Conservation (phyloP, 129 eudicot genomes). For the Flaveria ramosissima region DNA sequence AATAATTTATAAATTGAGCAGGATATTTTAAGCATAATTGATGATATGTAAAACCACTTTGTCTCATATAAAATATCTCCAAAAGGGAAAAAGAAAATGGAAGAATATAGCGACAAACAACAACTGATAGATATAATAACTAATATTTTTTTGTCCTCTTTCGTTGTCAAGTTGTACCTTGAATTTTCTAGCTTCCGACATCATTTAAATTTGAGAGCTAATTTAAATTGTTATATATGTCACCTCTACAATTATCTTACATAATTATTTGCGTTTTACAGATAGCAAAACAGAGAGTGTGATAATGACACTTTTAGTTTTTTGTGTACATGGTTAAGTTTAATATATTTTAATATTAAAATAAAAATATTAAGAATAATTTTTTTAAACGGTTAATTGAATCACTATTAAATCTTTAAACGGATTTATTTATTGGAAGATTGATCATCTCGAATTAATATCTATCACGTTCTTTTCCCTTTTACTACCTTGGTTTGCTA, state of each 20-base stretch:
- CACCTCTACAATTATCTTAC: not conserved
- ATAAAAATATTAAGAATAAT: not conserved
- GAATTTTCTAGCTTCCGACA: not conserved
- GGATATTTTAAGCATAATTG: not conserved
- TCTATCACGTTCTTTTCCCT: too few species aligned
- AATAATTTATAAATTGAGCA: not conserved
- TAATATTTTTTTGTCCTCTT: slow-evolving; percentile 27
- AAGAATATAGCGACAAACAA: slow-evolving; percentile 15
- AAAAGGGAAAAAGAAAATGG: not conserved
- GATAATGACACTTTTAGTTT: slow-evolving; percentile 1
- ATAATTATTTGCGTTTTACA: not conserved
- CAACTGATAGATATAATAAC: slow-evolving; percentile 24
- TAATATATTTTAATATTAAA: not conserved
- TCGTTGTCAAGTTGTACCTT: slow-evolving; percentile 21
- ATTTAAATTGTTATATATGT: not conserved
- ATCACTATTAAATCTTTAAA: too few species aligned
- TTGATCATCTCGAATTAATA: too few species aligned
- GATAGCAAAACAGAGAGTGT: not conserved
- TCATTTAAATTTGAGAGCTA: not conserved
- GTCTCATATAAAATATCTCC: not conserved
- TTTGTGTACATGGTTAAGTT: not conserved
- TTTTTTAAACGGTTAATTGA: too few species aligned
- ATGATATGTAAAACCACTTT: not conserved
- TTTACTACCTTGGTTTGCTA: too few species aligned
- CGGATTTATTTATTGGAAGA: too few species aligned